Conservation (phyloP, 805 yeast genomes). For the Groenewaldozyma salmanticensis region DNA sequence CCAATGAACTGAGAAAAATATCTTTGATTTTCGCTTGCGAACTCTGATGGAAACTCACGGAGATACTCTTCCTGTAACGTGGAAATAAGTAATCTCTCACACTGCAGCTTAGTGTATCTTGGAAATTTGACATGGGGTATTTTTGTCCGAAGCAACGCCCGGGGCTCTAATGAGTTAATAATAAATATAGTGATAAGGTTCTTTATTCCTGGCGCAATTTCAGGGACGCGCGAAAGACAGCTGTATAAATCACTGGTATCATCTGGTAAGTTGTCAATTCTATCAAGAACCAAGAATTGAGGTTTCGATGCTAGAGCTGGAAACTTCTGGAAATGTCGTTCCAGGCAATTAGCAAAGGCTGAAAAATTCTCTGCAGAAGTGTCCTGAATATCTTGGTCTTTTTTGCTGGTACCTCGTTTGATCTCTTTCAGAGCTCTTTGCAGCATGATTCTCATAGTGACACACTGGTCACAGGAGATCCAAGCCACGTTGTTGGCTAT, state of each 20-base stretch:
- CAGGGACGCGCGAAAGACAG: constrained; percentile 34
- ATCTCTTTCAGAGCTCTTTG: constrained; percentile 37
- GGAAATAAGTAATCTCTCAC: constrained; percentile 10
- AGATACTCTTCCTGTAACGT: neutral
- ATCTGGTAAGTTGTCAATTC: constrained; percentile 41
- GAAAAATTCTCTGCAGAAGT: constrained; percentile 34
- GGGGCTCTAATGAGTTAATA: constrained; percentile 36
- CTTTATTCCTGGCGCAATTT: constrained; percentile 23
- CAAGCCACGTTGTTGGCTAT: constrained; percentile 29
- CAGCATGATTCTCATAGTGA: constrained; percentile 37
- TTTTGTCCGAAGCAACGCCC: constrained; percentile 29
- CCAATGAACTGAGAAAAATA: constrained; percentile 37
- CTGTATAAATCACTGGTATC: constrained; percentile 31
- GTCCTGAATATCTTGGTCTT: constrained; percentile 14
- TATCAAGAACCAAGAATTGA: constrained; percentile 42
- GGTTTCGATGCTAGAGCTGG: constrained; percentile 8
- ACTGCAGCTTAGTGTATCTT: constrained; percentile 33
- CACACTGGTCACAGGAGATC: constrained; percentile 40
- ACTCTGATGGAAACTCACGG: no score
- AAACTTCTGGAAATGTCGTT: constrained; percentile 23
- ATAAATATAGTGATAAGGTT: constrained; percentile 33
- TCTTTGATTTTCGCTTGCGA: no score
- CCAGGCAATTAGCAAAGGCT: constrained; percentile 32
- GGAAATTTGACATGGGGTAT: constrained; percentile 38
- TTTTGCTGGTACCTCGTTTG: constrained; percentile 29